Base-by-base conservation (phyloP, 1,284 basidiomycete species). In the Rhodotorula sp. region DNA sequence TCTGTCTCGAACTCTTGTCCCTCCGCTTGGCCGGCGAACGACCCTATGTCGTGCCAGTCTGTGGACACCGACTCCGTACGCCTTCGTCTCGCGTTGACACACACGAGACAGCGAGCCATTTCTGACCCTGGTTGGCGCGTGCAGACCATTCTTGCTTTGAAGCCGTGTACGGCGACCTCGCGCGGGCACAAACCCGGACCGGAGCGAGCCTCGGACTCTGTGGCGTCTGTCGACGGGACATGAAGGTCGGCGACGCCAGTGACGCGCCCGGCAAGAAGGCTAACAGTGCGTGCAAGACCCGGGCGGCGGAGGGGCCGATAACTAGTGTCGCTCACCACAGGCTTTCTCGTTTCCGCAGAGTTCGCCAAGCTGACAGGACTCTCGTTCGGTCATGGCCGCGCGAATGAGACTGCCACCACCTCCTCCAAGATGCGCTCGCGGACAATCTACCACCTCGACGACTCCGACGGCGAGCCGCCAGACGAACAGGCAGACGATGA, bases 11-110 rank as follows among this genome's bases (percentile, higher is more conserved):
- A 79, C 89, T 90, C 3, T 87, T 95, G 76, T 90, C 88, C 77
- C 92, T 93, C 74, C 68, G 81, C 73, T 84, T 93, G 29, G 44
- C 53, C 1, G 95, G 95, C 24, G 95, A 99, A 83, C 97, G 95
- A 80, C 92, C 95, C 2, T 94, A 97, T 79, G 90, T 99, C 68
- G 89, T 96, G 37, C 95, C 95, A 44, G 89, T 93, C 78, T 99
- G 95, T 77, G 94, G 95, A n/a, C 95, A 99, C 82, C 90, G 91
- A 17, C 86, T 99, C 33, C 95, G 87, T 83, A 12, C 53, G 60
- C 68, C 6, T 49, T 1, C 14, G 15, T 4, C 18, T 24, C 48
- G 24, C 1, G 20, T 18, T 17, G 10, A 17, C 45, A 14, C 44
- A 24, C 22, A 6, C n/a, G 51, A 24, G 20, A n/a, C 10, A 22